Conservation (phyloP, 257 asterid species). For the Asclepias syriaca region DNA sequence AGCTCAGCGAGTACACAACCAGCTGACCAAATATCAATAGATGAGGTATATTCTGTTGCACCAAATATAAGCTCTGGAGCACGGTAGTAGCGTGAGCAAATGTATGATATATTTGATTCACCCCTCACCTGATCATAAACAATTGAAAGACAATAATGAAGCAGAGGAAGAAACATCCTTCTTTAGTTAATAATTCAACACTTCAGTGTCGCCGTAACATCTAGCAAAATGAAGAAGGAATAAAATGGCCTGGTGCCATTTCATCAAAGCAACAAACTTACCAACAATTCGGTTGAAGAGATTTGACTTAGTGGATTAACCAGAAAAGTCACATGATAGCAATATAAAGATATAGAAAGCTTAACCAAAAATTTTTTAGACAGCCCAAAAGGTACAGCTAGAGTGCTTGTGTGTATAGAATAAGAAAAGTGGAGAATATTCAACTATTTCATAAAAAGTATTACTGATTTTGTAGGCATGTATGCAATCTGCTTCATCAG, state of each 20-base stretch:
- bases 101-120: slow-evolving; percentile 84
- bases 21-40: slow-evolving; percentile 93
- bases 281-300: neutral
- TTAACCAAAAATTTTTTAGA: neutral
- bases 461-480: neutral
- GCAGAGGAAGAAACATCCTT: neutral
- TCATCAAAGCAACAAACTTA: neutral
- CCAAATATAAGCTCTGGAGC: slow-evolving; percentile 95
- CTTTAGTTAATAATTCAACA: neutral
- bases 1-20: slow-evolving; percentile 96
- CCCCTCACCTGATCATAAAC: slow-evolving; percentile 58
- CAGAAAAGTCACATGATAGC: neutral
- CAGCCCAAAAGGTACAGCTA: neutral
- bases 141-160: neutral
- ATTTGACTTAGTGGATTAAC: neutral
- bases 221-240: neutral
- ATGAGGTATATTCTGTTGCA: slow-evolving; percentile 71
- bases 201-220: neutral
- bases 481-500: neutral
- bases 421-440: neutral
- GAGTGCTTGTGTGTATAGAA: neutral
- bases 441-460: neutral
- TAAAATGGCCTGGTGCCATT: neutral
- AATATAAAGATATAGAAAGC: neutral
- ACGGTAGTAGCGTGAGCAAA: slow-evolving; percentile 90